Evolutionary conservation across 306 rosid genomes (phyloP), one percentile per base, ranked within the genome.

Genomic region (Rubus parviflorus): DNA sequence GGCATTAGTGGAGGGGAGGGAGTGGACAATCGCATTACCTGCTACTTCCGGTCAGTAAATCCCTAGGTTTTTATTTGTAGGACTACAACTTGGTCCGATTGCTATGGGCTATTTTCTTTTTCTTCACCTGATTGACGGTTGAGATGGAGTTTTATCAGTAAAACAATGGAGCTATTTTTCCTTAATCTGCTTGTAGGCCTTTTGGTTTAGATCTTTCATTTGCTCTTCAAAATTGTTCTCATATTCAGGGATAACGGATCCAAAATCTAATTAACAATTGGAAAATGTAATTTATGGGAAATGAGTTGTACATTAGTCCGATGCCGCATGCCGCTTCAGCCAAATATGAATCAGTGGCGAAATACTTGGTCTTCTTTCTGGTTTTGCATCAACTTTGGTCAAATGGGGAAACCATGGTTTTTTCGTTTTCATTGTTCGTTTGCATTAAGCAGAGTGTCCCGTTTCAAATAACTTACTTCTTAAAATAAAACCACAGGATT

Each of bases 11-110:
- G 74, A 68, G 1, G 42, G 35, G 48, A 22, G 22, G 62, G 16
- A 47, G 3, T 30, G 66, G 42, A 13, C 15, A 13, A 53, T 40
- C n/a, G 19, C 22, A n/a, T 38, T 7, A 46, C 15, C 17, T 48
- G 60, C 7, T 4, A 17, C 57, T 75, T 76, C 73, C 9, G 12
- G 20, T 8, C 75, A 74, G 68, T 68, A 52, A 77, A 54, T 65
- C 38, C 79, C 74, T 49, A 57, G 61, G 13, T 80, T 75, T 57
- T 41, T 16, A 30, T 54, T 25, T 52, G 23, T 56, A 47, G 81
- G 71, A 72, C 79, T 17, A 17, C 57, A 47, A 4, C 52, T 63
- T 66, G 75, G 71, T 45, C n/a, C 23, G 37, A 54, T 47, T 76
- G 30, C 53, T 74, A 48, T 76, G 73, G 49, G 17, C 65, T 78